Evolutionary conservation across 345 rosid genomes (phyloP).

Genomic region (Euphorbia peplus): DNA sequence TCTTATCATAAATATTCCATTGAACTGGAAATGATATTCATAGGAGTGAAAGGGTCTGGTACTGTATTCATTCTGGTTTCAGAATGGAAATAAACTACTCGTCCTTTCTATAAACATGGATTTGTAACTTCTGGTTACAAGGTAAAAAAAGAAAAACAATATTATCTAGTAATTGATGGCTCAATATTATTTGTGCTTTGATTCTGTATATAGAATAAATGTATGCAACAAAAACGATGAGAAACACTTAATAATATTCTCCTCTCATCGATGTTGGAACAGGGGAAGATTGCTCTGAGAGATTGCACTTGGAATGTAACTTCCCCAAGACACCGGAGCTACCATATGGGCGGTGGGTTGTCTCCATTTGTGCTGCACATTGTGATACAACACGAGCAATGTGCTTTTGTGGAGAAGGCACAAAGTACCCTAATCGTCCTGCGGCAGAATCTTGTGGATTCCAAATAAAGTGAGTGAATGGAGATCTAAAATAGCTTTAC

Average conservation of each 20-base stretch:
- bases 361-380: slow-evolving; percentile 76
- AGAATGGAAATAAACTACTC: background rate
- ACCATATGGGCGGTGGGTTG: slow-evolving; percentile 89
- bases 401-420: slow-evolving; percentile 99
- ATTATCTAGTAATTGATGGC: background rate
- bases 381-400: slow-evolving; percentile 91
- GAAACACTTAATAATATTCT: background rate
- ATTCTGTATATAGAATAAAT: background rate
- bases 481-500: slow-evolving; percentile 10
- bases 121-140: slow-evolving; percentile 4
- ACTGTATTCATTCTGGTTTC: background rate
- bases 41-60: background rate
- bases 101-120: background rate
- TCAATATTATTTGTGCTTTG: background rate
- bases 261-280: slow-evolving; percentile 9
- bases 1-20: background rate
- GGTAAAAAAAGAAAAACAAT: background rate
- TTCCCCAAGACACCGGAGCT: slow-evolving; percentile 59
- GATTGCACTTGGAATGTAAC: slow-evolving; percentile 61
- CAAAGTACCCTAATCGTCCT: slow-evolving; percentile 93
- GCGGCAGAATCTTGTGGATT: slow-evolving; percentile 88
- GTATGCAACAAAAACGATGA: background rate
- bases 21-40: background rate
- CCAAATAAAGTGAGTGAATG: slow-evolving; percentile 54
- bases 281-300: slow-evolving; percentile 82